Conservation (phyloP, 2,329 filamentous ascomycete species). For the Neurospora sp. region DNA sequence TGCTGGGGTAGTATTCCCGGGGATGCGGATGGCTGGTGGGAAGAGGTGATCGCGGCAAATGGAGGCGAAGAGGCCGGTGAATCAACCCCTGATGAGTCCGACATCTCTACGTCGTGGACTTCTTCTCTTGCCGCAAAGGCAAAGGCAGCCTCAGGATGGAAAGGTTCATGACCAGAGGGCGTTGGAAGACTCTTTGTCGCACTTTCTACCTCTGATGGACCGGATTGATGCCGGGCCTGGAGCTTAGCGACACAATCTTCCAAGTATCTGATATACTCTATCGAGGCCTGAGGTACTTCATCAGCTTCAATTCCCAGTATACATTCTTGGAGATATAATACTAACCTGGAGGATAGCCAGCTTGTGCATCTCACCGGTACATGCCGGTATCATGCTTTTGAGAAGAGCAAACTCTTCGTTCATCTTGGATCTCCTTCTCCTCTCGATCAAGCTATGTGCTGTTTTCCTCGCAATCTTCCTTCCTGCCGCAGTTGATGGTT, state of each 20-base stretch:
- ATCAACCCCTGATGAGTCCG: conserved; percentile 34
- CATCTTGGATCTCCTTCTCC: conserved; percentile 88
- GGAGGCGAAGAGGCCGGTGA: conserved; percentile 35
- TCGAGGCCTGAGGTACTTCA: conserved; percentile 58
- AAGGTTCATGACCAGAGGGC: conserved; percentile 18
- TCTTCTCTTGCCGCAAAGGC: conserved; percentile 14
- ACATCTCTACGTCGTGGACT: conserved; percentile 49
- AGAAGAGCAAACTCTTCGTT: conserved; percentile 93
- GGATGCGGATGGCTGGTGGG: conserved; percentile 39
- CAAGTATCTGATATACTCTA: conserved; percentile 91
- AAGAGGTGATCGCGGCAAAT: conserved; percentile 14
- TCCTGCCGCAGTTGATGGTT: conserved; percentile 71
- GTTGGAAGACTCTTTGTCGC: conserved; percentile 19
- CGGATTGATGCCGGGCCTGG: conserved; percentile 43
- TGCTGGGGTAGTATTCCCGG: conserved; percentile 41
- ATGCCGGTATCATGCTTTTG: conserved; percentile 93
- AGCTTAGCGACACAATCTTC: conserved; percentile 78
- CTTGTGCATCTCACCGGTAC: conserved; percentile 97
- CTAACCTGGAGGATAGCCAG: conserved; percentile 83
- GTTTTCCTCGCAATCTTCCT: conserved; percentile 93
- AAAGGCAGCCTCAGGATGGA: conserved; percentile 18
- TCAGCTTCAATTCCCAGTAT: conserved; percentile 5
- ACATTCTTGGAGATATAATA: conserved; percentile 2
- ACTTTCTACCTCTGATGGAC: conserved; percentile 17
- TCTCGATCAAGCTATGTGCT: conserved; percentile 89